Evolutionary conservation across 371 early-diverging fungal species (phyloP).

Genomic region (Mortierella sp.): DNA sequence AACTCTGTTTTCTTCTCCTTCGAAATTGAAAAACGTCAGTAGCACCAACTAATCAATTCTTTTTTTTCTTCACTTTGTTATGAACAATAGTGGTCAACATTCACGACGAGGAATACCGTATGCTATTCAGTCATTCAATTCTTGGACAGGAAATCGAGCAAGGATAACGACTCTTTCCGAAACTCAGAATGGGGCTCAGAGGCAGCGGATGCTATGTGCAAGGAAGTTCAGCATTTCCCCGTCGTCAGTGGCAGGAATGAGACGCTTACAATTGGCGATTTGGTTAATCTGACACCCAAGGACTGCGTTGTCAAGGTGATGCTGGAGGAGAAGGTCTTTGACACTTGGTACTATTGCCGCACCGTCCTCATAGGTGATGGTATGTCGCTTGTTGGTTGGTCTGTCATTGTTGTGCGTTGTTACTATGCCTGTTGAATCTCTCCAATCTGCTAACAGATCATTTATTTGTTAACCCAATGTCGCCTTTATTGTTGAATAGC

Average conservation of each 20-base stretch:
- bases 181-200: slow-evolving; percentile 20
- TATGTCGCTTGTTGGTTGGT: not conserved
- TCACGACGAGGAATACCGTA: not conserved
- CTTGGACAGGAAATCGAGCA: slow-evolving; percentile 1
- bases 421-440: too few relatives aligned
- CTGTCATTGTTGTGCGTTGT: too few relatives aligned
- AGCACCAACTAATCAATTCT: not conserved
- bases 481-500: not conserved
- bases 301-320: slow-evolving; percentile 14
- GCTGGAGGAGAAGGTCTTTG: slow-evolving; percentile 20
- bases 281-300: slow-evolving; percentile 13
- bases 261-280: not conserved
- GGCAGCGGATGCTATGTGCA: slow-evolving; percentile 14
- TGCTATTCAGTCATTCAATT: not conserved
- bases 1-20: not conserved
- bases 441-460: too few relatives aligned
- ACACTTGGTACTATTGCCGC: slow-evolving; percentile 2
- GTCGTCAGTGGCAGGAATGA: not conserved
- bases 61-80: not conserved
- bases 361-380: slow-evolving; percentile 11
- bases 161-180: slow-evolving; percentile 8
- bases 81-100: not conserved
- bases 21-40: not conserved
- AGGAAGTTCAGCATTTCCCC: slow-evolving; percentile 8
- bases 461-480: too few relatives aligned